Percentiles rank a stretch among this genome's conserved stretches.
Evolutionary conservation across 306 rosid species (phyloP).

Genomic region (Pyrus bretschneideri): DNA sequence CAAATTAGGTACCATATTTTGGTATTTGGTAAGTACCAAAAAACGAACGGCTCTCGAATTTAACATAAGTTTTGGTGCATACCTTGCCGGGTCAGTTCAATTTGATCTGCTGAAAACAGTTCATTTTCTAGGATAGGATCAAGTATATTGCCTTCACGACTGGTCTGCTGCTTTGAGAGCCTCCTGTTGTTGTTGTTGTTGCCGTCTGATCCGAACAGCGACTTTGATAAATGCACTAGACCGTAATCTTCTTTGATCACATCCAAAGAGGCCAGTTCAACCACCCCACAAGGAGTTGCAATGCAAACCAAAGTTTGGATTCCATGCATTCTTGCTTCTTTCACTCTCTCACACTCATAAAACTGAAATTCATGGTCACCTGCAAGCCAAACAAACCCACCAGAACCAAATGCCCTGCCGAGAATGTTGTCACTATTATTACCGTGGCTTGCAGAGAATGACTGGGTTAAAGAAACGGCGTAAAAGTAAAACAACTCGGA

Average conservation of each 20-base stretch:
- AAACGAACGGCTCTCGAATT: not conserved
- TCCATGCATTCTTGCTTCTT: too few species aligned
- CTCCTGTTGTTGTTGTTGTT: not conserved
- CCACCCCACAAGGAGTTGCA: too few species aligned
- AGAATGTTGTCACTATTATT: too few species aligned
- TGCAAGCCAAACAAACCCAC: too few species aligned
- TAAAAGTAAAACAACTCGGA: constrained; percentile 26
- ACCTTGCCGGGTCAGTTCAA: not conserved
- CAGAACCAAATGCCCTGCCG: too few species aligned
- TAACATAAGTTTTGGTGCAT: not conserved
- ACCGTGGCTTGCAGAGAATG: too few species aligned
- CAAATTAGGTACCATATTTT: not conserved
- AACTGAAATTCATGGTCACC: too few species aligned
- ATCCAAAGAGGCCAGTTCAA: too few species aligned
- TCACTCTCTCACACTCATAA: too few species aligned
- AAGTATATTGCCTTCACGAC: not conserved
- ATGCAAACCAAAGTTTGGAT: too few species aligned
- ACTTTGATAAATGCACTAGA: constrained; percentile 16
- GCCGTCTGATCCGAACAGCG: constrained; percentile 16
- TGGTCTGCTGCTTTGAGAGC: not conserved
- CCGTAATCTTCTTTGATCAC: constrained; percentile 21
- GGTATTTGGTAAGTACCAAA: not conserved
- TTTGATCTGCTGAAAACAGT: not conserved
- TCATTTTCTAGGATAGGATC: not conserved
- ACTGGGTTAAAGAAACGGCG: not conserved